Evolutionary conservation across 495 filamentous ascomycete genomes (phyloP).

Genomic region (Aspergillus taichungensis): DNA sequence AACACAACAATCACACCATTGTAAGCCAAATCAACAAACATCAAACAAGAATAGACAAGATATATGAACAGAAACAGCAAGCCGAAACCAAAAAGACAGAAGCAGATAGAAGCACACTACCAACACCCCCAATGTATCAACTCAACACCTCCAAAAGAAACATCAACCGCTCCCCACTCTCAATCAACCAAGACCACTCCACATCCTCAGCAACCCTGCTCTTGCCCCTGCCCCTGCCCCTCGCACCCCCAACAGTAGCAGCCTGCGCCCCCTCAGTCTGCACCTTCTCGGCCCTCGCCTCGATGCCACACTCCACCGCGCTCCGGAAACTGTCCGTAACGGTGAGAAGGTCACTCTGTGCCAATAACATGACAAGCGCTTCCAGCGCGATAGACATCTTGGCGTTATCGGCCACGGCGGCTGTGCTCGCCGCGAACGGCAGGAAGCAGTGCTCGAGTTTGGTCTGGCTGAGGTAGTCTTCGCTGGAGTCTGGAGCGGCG

Average conservation of each 20-base stretch:
- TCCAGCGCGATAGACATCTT: conserved; percentile 75
- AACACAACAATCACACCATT: no score
- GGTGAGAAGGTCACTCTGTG: conserved; percentile 25
- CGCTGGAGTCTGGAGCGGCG: conserved; percentile 40
- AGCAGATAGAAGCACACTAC: no score
- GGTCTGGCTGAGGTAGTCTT: conserved; percentile 42
- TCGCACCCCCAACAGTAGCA: conserved; percentile 16
- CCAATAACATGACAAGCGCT: conserved; percentile 54
- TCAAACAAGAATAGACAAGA: no score
- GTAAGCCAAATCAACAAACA: no score
- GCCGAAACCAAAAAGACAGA: no score
- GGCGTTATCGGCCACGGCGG: conserved; percentile 61
- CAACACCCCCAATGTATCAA: no score
- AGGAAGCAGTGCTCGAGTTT: conserved; percentile 62
- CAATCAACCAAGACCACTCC: conserved; percentile 30
- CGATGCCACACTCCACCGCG: conserved; percentile 56
- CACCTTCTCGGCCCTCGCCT: conserved; percentile 46
- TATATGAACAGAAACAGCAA: no score
- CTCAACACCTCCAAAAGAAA: conserved; percentile 10
- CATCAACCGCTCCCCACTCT: conserved; percentile 33
- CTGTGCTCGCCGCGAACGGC: conserved; percentile 58
- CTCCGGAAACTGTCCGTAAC: conserved; percentile 38
- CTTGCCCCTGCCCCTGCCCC: conserved; percentile 15
- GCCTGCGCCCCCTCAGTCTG: conserved; percentile 22
- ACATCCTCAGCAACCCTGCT: conserved; percentile 25